These are phyloP conservation scores for Peronospora belbahrii DNA, from an alignment of 352 stramenopile genomes.

Conservation along the genomic window DNA sequence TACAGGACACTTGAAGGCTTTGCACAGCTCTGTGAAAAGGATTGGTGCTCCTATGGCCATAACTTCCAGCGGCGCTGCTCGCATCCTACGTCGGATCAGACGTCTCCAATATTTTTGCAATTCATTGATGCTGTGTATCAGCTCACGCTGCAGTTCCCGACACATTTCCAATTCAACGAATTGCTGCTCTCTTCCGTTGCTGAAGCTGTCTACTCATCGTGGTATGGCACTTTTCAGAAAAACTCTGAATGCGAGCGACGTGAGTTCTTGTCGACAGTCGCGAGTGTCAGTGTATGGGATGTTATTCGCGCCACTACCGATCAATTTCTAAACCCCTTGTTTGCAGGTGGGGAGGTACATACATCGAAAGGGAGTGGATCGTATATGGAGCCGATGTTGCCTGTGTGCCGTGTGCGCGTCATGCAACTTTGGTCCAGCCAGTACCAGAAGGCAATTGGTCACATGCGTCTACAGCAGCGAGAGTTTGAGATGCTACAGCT, in stretches of 20 bases:
- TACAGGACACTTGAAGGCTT: slow-evolving; percentile 74
- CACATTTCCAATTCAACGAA: slow-evolving; percentile 98
- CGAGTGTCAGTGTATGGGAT: slow-evolving; percentile 78
- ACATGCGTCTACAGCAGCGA: slow-evolving; percentile 82
- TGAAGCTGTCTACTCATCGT: slow-evolving; percentile 95
- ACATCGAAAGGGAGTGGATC: slow-evolving; percentile 8
- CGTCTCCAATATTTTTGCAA: slow-evolving; percentile 97
- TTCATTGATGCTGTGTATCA: slow-evolving; percentile 98
- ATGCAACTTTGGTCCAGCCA: slow-evolving; percentile 84
- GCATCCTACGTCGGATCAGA: slow-evolving; percentile 86
- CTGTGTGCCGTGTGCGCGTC: slow-evolving; percentile 74
- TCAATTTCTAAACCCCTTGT: slow-evolving; percentile 78
- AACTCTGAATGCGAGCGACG: slow-evolving; percentile 79
- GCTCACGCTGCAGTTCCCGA: slow-evolving; percentile 93
- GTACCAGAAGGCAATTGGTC: slow-evolving; percentile 83
- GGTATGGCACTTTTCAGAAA: slow-evolving; percentile 90
- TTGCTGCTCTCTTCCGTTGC: slow-evolving; percentile 89
- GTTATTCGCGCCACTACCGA: slow-evolving; percentile 76
- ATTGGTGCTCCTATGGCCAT: slow-evolving; percentile 86
- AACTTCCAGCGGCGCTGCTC: slow-evolving; percentile 80
- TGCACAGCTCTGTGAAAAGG: slow-evolving; percentile 77
- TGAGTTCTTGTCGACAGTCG: slow-evolving; percentile 53
- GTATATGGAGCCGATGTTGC: slow-evolving; percentile 65
- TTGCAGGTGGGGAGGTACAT: slow-evolving; percentile 35
- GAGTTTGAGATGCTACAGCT: slow-evolving; percentile 80